Conservation (phyloP, 257 asterid species). For the Salvia rosmarinus region DNA sequence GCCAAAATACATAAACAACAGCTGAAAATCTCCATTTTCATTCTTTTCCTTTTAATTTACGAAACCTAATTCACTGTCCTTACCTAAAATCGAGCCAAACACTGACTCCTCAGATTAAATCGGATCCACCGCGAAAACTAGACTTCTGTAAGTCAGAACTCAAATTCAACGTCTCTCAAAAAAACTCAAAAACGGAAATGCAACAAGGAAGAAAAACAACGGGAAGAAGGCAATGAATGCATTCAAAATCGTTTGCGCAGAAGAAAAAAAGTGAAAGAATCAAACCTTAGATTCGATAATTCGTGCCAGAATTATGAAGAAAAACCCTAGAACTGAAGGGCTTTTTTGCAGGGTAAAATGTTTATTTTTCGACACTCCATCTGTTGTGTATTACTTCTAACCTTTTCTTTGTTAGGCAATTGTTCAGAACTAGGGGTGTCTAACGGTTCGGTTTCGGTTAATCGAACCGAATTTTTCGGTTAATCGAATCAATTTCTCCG, state of each 20-base stretch:
- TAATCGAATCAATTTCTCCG: no score
- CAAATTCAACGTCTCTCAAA: neutral
- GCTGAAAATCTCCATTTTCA: slow-evolving; percentile 30
- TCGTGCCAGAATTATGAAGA: slow-evolving; percentile 19
- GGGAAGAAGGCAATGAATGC: neutral
- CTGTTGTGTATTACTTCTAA: neutral
- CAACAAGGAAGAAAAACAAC: neutral
- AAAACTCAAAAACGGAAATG: neutral
- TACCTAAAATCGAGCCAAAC: slow-evolving; percentile 32
- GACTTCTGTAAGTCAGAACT: slow-evolving; percentile 45
- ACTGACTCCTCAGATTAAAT: slow-evolving; percentile 17
- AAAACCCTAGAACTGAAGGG: slow-evolving; percentile 40
- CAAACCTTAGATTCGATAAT: slow-evolving; percentile 31
- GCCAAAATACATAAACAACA: slow-evolving; percentile 33
- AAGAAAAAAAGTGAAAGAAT: slow-evolving; percentile 17
- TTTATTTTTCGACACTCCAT: slow-evolving; percentile 41
- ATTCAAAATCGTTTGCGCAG: neutral
- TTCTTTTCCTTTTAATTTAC: slow-evolving; percentile 1
- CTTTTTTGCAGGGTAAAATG: slow-evolving; percentile 22
- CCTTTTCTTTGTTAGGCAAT: neutral
- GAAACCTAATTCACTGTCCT: neutral
- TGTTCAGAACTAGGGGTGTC: no score
- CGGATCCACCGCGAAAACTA: slow-evolving; percentile 36
- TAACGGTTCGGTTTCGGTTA: no score
- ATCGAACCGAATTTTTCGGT: no score